Base-by-base conservation (phyloP, 257 asterid genomes). In the Avicennia marina region DNA sequence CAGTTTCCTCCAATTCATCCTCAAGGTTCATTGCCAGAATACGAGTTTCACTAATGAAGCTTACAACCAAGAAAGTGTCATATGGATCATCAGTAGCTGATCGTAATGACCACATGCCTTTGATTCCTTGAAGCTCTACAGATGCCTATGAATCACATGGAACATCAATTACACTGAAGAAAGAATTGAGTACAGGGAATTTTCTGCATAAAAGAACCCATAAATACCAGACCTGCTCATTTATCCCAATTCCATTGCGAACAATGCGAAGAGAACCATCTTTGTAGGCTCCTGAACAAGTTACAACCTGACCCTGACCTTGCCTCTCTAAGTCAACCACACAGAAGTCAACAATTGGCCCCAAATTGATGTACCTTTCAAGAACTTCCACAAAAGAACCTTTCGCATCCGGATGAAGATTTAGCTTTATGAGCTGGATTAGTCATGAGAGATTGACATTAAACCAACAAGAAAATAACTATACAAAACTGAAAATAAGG, bases 251-350 rank as follows among this genome's bases (percentile, higher is more conserved):
- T 63, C 93, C 93, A 70, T 86, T 83, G 31, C 87, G 89, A 53
- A 86, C 89, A 52, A 86, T 72, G 50, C 95, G 85, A 58, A 86
- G 85, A 52, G 95, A 86, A 18, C 93, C 95, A 68, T 83, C 95
- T 74, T 83, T 80, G 60, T 80, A 82, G 60, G 93, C 93, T 60
- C 95, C 93, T 10, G 93, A 83, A 73, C 95, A 86, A 41, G 93
- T 86, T 59, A 86, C 89, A 56, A 86, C 93, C 81, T 83, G 93
- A 43, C 89, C 95, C 71, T 83, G 95, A 72, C 95, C 95, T 73
- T 86, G 95, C 69, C 93, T 78, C 75, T 86, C 95, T 52, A 83
- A 69, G 68, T 86, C 95, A 66, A 86, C 95, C 53, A 86, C 95
- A 56, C 95, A 86, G 68, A 86, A 86, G 62, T 86, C 95, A 31